phyloP scores from a whole-genome alignment of 2,329 filamentous ascomycete species.

The Celoporthe dispersa region DNA sequence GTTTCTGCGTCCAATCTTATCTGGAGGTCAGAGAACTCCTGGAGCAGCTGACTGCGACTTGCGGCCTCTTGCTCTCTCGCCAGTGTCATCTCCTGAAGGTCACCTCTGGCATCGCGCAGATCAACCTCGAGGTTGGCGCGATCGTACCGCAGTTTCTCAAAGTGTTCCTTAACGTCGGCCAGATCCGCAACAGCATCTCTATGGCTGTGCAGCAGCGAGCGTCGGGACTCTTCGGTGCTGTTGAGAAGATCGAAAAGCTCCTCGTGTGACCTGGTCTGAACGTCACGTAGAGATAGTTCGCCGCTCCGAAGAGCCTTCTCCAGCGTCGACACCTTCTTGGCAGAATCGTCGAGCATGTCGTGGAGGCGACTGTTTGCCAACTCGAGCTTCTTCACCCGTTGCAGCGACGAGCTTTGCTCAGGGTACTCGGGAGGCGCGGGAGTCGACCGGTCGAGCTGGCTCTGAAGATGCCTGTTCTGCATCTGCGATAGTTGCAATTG shows the following conservation, averaged over 20 bases:
- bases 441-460: slow-evolving; percentile 74
- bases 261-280: slow-evolving; percentile 92
- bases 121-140: slow-evolving; percentile 83
- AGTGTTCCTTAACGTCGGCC: slow-evolving; percentile 82
- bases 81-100: slow-evolving; percentile 78
- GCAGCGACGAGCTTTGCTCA: slow-evolving; percentile 78
- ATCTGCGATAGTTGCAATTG: slow-evolving; percentile 93
- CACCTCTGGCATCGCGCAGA: slow-evolving; percentile 79
- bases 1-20: slow-evolving; percentile 89
- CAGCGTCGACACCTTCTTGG: slow-evolving; percentile 86
- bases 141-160: slow-evolving; percentile 83
- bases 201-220: slow-evolving; percentile 80
- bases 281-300: slow-evolving; percentile 85
- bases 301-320: slow-evolving; percentile 87
- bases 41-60: slow-evolving; percentile 85
- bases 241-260: slow-evolving; percentile 92
- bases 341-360: slow-evolving; percentile 91
- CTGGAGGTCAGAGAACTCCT: slow-evolving; percentile 92
- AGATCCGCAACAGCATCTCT: slow-evolving; percentile 85
- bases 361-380: slow-evolving; percentile 89
- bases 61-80: slow-evolving; percentile 85
- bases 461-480: slow-evolving; percentile 92
- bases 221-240: slow-evolving; percentile 87
- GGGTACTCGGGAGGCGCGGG: slow-evolving; percentile 63
- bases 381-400: slow-evolving; percentile 88